phyloP scores from a whole-genome alignment of 2,329 filamentous ascomycete species.

The Arthroderma sp. region DNA sequence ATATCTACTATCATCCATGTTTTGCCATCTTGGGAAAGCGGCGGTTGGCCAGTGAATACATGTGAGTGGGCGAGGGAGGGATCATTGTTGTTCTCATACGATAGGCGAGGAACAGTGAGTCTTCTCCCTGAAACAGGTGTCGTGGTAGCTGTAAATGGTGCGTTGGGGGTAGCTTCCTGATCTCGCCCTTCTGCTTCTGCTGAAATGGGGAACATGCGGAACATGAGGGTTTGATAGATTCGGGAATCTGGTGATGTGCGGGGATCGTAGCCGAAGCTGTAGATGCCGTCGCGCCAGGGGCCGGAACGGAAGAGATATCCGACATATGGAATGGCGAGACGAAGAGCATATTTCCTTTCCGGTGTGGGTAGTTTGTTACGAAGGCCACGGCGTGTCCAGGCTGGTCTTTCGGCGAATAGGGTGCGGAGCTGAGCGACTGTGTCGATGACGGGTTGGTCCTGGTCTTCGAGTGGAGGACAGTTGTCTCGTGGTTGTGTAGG shows the following conservation, averaged over 20 bases:
- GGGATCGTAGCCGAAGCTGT: slow-evolving; percentile 78
- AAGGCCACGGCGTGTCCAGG: slow-evolving; percentile 76
- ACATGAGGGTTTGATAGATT: slow-evolving; percentile 78
- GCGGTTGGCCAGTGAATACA: slow-evolving; percentile 64
- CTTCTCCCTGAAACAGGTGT: slow-evolving; percentile 19
- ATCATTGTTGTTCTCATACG: slow-evolving; percentile 9
- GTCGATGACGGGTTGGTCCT: slow-evolving; percentile 48
- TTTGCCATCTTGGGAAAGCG: slow-evolving; percentile 66
- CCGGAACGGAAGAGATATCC: slow-evolving; percentile 89
- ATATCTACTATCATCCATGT: slow-evolving; percentile 94
- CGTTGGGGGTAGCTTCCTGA: slow-evolving; percentile 13
- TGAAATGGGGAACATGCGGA: slow-evolving; percentile 48
- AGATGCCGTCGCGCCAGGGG: slow-evolving; percentile 78
- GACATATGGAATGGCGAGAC: slow-evolving; percentile 67
- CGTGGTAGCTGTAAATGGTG: slow-evolving; percentile 8
- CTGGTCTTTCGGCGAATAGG: slow-evolving; percentile 60
- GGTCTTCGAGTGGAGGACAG: slow-evolving; percentile 38
- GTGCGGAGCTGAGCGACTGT: slow-evolving; percentile 53
- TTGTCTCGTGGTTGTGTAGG: slow-evolving; percentile 50
- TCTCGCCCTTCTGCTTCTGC: slow-evolving; percentile 20
- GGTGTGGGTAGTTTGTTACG: slow-evolving; percentile 56
- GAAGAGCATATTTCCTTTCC: slow-evolving; percentile 46
- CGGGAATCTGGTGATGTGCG: slow-evolving; percentile 63
- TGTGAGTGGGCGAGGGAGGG: slow-evolving; percentile 37
- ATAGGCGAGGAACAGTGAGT: slow-evolving; percentile 16